Conservation (phyloP, 257 asterid species). For the Rehmannia glutinosa region DNA sequence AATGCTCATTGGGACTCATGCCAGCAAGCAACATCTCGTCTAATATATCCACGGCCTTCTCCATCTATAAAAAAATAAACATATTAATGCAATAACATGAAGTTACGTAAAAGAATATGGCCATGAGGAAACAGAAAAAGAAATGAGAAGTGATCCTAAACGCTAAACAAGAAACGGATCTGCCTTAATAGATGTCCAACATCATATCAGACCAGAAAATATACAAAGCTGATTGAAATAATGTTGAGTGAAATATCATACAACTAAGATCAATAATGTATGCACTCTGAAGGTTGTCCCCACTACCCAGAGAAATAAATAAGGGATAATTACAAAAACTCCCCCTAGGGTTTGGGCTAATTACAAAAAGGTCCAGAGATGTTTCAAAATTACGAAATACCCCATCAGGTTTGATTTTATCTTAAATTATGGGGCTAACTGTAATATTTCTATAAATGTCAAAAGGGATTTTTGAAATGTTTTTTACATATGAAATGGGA, state of each 20-base stretch:
- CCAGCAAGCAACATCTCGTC: constrained; percentile 92
- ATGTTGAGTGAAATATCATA: not conserved
- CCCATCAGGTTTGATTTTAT: too few relatives aligned
- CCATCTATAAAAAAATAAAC: constrained; percentile 54
- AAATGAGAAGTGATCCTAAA: not conserved
- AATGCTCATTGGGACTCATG: constrained; percentile 76
- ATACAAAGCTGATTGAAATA: not conserved
- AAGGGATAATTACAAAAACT: too few relatives aligned
- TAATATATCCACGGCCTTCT: constrained; percentile 67
- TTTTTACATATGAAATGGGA: too few relatives aligned
- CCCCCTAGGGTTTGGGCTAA: too few relatives aligned
- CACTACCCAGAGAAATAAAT: not conserved
- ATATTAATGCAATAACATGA: not conserved
- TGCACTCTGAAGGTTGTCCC: not conserved
- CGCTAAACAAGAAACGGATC: not conserved
- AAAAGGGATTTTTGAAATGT: too few relatives aligned
- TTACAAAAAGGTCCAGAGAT: too few relatives aligned
- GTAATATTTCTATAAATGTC: too few relatives aligned
- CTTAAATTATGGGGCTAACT: too few relatives aligned
- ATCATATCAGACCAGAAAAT: not conserved
- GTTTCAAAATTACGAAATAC: too few relatives aligned
- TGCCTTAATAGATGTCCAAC: not conserved
- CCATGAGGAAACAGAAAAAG: not conserved
- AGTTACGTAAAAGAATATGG: not conserved
- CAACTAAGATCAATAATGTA: not conserved